Evolutionary conservation across 1,284 basidiomycete genomes (phyloP).

Genomic region (Heterobasidion annosum): DNA sequence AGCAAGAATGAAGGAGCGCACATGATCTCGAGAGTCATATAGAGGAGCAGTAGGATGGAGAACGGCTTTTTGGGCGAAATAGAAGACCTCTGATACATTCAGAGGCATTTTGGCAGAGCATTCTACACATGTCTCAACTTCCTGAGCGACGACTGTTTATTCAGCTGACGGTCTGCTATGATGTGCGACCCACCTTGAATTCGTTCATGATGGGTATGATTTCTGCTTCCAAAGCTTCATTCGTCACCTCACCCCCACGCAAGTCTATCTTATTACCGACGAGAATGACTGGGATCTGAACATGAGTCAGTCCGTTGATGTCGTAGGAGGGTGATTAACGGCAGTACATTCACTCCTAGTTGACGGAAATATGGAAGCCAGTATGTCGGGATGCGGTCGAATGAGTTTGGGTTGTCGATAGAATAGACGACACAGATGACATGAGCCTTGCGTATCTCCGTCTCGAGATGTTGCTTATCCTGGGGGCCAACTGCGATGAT

Average conservation of each 20-base stretch:
- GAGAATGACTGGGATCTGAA: conserved; percentile 89
- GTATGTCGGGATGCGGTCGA: conserved; percentile 96
- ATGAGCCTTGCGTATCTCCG: conserved; percentile 93
- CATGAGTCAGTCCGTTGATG: not conserved
- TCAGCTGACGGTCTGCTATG: conserved; percentile 6
- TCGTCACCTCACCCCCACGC: conserved; percentile 87
- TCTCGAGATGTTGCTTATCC: conserved; percentile 83
- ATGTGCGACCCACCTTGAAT: conserved; percentile 66
- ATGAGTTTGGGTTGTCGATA: conserved; percentile 91
- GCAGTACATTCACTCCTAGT: conserved; percentile 80
- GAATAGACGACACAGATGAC: conserved; percentile 98
- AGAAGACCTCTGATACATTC: conserved; percentile 98
- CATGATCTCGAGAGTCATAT: conserved; percentile 95
- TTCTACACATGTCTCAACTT: conserved; percentile 98
- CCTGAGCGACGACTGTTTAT: conserved; percentile 34
- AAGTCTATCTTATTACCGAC: conserved; percentile 99
- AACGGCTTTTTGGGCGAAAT: conserved; percentile 98
- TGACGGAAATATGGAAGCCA: conserved; percentile 98
- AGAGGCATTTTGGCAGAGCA: conserved; percentile 85
- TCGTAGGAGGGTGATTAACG: conserved; percentile 7
- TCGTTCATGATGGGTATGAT: conserved; percentile 94
- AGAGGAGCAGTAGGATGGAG: conserved; percentile 94
- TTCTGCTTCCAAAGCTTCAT: conserved; percentile 91
- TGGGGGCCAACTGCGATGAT: conserved; percentile 57
- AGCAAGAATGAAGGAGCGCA: conserved; percentile 21